Evolutionary conservation across 2,329 filamentous ascomycete species (phyloP).

Genomic region (Fusarium sp.): DNA sequence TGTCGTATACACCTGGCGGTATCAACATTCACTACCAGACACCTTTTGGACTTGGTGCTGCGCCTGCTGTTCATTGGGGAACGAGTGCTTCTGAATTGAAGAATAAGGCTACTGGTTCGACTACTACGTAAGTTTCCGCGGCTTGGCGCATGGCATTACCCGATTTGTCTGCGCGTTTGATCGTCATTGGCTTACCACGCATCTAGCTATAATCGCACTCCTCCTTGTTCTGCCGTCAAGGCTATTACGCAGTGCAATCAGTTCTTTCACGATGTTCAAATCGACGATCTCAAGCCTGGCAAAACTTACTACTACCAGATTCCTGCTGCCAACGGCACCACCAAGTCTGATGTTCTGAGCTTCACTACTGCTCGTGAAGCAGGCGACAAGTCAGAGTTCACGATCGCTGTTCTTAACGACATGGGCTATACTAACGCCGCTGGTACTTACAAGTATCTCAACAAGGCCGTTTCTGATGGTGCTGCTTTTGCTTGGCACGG

Average conservation of each 20-base stretch:
- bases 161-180: background rate
- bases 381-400: background rate
- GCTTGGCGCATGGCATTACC: background rate
- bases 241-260: constrained; percentile 2
- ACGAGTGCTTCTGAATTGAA: background rate
- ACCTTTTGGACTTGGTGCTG: background rate
- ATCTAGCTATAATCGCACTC: background rate
- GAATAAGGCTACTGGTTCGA: background rate
- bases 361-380: background rate
- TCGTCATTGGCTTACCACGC: background rate
- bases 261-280: constrained; percentile 5
- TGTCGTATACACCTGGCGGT: background rate
- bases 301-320: constrained; percentile 9
- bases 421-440: constrained; percentile 7
- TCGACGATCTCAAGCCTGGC: background rate
- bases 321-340: background rate
- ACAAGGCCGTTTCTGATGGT: background rate
- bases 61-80: background rate
- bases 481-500: constrained; percentile 4
- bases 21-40: constrained; percentile 11
- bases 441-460: constrained; percentile 8
- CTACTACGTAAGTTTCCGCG: background rate
- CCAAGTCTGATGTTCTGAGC: background rate
- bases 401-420: background rate
- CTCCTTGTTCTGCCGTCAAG: background rate